phyloP scores from a whole-genome alignment of 805 yeast species.

The Candida railenensis region DNA sequence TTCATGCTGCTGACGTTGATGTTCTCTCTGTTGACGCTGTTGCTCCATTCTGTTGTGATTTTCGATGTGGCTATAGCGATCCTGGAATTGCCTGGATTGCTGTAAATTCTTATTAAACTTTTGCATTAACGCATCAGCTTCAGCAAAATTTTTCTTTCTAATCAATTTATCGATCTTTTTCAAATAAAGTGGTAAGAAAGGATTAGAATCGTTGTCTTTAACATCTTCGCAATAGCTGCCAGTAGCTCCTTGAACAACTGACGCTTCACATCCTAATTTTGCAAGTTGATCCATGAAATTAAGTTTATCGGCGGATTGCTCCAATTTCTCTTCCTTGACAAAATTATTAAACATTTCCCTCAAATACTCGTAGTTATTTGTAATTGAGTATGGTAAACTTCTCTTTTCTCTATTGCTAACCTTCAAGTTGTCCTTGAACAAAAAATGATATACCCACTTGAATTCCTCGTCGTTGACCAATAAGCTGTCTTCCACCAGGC shows the following conservation, averaged over 20 bases:
- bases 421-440: slow-evolving; percentile 26
- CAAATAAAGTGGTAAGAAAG: slow-evolving; percentile 40
- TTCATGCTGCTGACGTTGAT: slow-evolving; percentile 39
- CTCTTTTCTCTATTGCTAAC: slow-evolving; percentile 26
- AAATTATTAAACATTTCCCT: slow-evolving; percentile 33
- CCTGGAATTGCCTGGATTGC: slow-evolving; percentile 38
- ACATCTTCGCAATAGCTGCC: slow-evolving; percentile 20
- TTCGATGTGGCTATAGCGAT: slow-evolving; percentile 31
- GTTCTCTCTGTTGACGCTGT: slow-evolving; percentile 26
- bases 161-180: slow-evolving; percentile 37
- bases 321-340: slow-evolving; percentile 14
- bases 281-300: slow-evolving; percentile 30
- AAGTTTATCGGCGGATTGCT: slow-evolving; percentile 12
- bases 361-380: slow-evolving; percentile 44
- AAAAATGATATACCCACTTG: slow-evolving; percentile 18
- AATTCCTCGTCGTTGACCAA: slow-evolving; percentile 20
- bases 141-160: slow-evolving; percentile 27
- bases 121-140: slow-evolving; percentile 39
- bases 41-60: slow-evolving; percentile 13
- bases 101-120: slow-evolving; percentile 32
- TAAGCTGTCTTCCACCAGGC: slow-evolving; percentile 9
- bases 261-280: slow-evolving; percentile 42
- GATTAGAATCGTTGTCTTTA: slow-evolving; percentile 17
- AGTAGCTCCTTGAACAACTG: slow-evolving; percentile 13
- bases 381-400: slow-evolving; percentile 27